Evolutionary conservation across 2,329 filamentous ascomycete species (phyloP), one percentile per base, ranked within the genome.

Genomic region (Ramichloridium luteum): DNA sequence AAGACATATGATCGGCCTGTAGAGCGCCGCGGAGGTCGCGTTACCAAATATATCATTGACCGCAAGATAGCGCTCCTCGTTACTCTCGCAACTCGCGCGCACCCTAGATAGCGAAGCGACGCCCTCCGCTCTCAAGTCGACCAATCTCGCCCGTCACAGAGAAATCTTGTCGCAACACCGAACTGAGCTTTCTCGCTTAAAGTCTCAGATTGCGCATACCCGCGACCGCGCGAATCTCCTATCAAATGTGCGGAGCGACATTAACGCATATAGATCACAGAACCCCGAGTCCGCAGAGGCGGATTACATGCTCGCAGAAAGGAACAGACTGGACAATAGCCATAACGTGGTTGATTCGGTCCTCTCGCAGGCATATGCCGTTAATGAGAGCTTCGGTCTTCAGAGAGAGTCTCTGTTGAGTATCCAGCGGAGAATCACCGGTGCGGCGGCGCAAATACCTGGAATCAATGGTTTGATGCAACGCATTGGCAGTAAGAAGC

Each of bases 221-320:
- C 80, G 90, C 50, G 77, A 92, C 58, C 77, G 85, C 43, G 80
- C 82, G 35, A 93, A 96, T 58, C 74, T 98, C 17, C 74, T 98
- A 34, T 80, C 77, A 32, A 90, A 84, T 51, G 85, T 98, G 29
- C 81, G 84, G 41, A 80, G 80, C 49, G 90, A 98, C 56, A 96
- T 96, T 57, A 72, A 84, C 56, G 77, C 83, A 33, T 94, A 93
- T 62, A 81, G 80, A 33, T 73, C 78, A 30, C 41, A 50, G 26
- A 90, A 93, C 54, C 82, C 83, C 6, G 80, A 74, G 46, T 75
- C 76, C 3, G 80, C 78, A 33, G 90, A 96, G 61, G 84, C 84
- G 28, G 88, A 98, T 39, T 98, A 96, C 64, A 94, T 98, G 86
- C 70, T 98, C 16, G 80, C 82, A 48, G 90, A 98, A 68, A 72